Conservation (phyloP, 2,329 filamentous ascomycete genomes). For the Fusarium udum region DNA sequence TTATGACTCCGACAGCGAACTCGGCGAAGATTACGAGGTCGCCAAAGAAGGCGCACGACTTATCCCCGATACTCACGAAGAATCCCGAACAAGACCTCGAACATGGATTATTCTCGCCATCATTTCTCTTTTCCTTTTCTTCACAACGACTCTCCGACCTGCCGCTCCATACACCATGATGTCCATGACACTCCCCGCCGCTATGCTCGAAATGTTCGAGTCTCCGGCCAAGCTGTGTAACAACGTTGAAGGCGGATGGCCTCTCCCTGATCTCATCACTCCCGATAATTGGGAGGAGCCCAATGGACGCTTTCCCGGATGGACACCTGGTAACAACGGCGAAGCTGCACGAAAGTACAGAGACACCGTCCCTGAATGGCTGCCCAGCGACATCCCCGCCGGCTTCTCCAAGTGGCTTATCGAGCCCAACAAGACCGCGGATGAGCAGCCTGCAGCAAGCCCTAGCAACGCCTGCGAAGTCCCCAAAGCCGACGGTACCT, state of each 20-base stretch:
- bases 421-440: background rate
- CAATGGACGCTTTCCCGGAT: conserved; percentile 44
- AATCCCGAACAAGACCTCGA: conserved; percentile 5
- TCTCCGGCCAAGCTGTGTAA: conserved; percentile 36
- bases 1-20: conserved; percentile 33
- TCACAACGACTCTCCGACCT: conserved; percentile 41
- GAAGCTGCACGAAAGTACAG: conserved; percentile 39
- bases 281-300: conserved; percentile 41
- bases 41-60: conserved; percentile 20
- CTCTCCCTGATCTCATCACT: conserved; percentile 43
- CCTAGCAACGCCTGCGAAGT: conserved; percentile 1
- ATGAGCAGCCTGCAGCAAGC: background rate
- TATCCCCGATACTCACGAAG: conserved; percentile 12
- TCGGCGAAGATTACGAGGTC: conserved; percentile 24
- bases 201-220: conserved; percentile 43
- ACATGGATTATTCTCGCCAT: conserved; percentile 15
- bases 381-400: conserved; percentile 37
- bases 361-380: conserved; percentile 41
- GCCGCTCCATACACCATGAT: conserved; percentile 45
- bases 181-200: conserved; percentile 45
- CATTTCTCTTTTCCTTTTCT: conserved; percentile 10
- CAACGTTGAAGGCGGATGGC: conserved; percentile 39
- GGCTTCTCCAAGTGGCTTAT: conserved; percentile 46
- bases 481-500: conserved; percentile 34
- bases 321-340: conserved; percentile 45